phyloP scores from a whole-genome alignment of 345 rosid genomes.

The Eucalyptus caleyi region DNA sequence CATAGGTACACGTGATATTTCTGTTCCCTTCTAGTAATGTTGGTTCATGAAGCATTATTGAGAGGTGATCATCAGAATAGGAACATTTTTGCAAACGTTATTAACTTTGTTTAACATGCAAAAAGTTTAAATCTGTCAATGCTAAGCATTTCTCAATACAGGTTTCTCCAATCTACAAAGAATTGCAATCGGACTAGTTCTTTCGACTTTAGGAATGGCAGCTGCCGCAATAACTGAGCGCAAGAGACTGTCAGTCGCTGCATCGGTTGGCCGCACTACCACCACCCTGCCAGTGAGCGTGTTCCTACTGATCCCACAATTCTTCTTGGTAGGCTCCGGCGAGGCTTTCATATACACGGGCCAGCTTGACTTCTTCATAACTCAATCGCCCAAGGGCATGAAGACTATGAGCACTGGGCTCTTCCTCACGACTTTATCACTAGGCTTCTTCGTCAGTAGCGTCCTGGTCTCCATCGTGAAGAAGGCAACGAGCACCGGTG shows the following conservation, averaged over 20 bases:
- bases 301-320: slow-evolving; percentile 48
- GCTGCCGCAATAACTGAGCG: slow-evolving; percentile 35
- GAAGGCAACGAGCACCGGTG: slow-evolving; percentile 11
- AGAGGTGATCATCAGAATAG: background rate
- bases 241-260: slow-evolving; percentile 30
- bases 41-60: background rate
- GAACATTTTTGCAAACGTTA: background rate
- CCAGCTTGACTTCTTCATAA: slow-evolving; percentile 62
- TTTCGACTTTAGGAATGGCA: slow-evolving; percentile 44
- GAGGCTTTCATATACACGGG: slow-evolving; percentile 64
- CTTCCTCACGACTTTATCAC: slow-evolving; percentile 50
- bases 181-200: slow-evolving; percentile 34
- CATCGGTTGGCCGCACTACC: background rate
- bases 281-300: slow-evolving; percentile 32
- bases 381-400: slow-evolving; percentile 60
- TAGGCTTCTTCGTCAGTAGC: slow-evolving; percentile 57
- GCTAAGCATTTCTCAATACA: background rate
- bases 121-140: background rate
- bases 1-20: background rate
- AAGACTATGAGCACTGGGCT: slow-evolving; percentile 69
- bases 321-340: slow-evolving; percentile 47
- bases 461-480: slow-evolving; percentile 41
- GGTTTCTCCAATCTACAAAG: slow-evolving; percentile 46
- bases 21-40: background rate
- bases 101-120: background rate